A percentile compares a stretch with the other conserved stretches of the same genome.
Conservation (phyloP, 106 monocot species). For the Alisma plantagoaquatica region DNA sequence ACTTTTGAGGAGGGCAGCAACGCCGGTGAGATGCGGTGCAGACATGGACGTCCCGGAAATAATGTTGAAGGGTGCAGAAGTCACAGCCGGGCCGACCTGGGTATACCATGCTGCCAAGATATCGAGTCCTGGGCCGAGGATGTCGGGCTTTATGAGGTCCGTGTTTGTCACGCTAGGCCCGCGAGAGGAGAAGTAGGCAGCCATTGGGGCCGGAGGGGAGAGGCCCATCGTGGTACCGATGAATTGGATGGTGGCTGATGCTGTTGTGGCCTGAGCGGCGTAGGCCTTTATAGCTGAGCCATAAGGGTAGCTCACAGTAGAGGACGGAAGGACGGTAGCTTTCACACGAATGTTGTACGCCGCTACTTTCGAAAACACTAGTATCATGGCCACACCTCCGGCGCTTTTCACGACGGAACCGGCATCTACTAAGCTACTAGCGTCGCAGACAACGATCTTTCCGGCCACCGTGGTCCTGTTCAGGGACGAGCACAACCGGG, state of each 20-base stretch:
- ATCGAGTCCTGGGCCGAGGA: constrained; percentile 10
- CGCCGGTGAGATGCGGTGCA: too few relatives aligned
- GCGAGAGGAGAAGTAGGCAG: too few relatives aligned
- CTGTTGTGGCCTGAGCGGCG: not conserved
- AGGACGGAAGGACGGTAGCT: constrained; percentile 1
- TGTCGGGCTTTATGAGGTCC: constrained; percentile 15
- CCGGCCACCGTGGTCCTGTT: not conserved
- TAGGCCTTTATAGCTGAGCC: not conserved
- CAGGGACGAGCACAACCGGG: too few relatives aligned
- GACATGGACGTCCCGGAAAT: too few relatives aligned
- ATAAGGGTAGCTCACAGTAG: not conserved
- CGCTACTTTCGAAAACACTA: not conserved
- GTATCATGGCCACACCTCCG: constrained; percentile 28
- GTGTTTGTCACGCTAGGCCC: too few relatives aligned
- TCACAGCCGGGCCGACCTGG: not conserved
- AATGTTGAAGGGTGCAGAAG: too few relatives aligned
- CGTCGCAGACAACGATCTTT: not conserved
- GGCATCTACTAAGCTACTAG: not conserved
- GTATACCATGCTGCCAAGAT: constrained; percentile 5
- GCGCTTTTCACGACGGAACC: constrained; percentile 17
- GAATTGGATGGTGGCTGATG: constrained; percentile 17
- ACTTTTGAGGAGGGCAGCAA: too few relatives aligned
- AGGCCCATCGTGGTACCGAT: constrained; percentile 9
- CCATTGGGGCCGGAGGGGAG: constrained; percentile 7
- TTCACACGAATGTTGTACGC: constrained; percentile 3